Conservation (phyloP, 306 rosid genomes). For the Chamaecrista fasciculata region DNA sequence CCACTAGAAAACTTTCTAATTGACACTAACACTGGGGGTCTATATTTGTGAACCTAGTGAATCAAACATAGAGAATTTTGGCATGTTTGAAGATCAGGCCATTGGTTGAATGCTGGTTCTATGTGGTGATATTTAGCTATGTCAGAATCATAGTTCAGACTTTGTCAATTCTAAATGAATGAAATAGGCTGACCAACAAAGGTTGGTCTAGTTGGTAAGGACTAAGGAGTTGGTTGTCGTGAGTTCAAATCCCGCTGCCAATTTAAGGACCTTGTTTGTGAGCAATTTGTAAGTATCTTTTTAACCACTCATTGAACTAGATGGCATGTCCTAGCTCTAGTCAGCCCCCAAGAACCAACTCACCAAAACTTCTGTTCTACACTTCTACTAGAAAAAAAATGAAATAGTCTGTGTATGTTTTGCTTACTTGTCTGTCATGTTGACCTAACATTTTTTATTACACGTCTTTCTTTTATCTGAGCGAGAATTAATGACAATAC, state of each 20-base stretch:
- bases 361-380: no score
- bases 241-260: no score
- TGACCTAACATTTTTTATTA: not conserved
- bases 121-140: constrained; percentile 24
- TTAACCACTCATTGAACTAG: no score
- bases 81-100: not conserved
- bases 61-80: constrained; percentile 1
- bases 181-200: no score
- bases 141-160: not conserved
- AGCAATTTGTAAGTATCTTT: no score
- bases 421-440: not conserved
- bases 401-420: not conserved
- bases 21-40: not conserved
- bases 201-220: no score
- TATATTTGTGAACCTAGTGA: constrained; percentile 12
- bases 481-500: not conserved
- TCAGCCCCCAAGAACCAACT: no score
- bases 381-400: no score
- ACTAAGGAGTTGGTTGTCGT: no score
- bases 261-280: no score
- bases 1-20: not conserved
- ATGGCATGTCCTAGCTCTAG: no score
- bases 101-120: constrained; percentile 22
- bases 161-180: not conserved
- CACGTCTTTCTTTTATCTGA: constrained; percentile 7